Evolutionary conservation across 805 yeast genomes (phyloP).

Genomic region (Metschnikowia anglica): DNA sequence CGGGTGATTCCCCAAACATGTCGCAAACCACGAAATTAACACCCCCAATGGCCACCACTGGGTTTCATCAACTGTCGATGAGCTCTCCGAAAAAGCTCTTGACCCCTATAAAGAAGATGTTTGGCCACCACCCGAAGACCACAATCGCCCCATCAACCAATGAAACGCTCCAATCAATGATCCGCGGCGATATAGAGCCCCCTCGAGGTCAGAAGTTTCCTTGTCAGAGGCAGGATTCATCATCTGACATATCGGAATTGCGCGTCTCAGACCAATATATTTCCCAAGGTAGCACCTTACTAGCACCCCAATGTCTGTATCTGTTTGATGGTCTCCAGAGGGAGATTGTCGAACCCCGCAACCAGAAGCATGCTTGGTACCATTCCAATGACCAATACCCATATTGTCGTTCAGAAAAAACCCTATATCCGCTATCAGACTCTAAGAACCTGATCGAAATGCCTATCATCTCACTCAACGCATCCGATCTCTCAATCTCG

Average conservation of each 20-base stretch:
- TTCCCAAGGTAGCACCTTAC: neutral
- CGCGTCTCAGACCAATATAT: neutral
- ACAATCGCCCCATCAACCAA: slow-evolving; percentile 8
- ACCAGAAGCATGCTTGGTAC: neutral
- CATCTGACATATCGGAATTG: slow-evolving; percentile 9
- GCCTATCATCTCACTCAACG: neutral
- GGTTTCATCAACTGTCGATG: slow-evolving; percentile 10
- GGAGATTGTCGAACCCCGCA: neutral
- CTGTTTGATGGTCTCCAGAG: neutral
- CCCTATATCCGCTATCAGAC: neutral
- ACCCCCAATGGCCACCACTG: slow-evolving; percentile 15
- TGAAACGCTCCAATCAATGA: slow-evolving; percentile 15
- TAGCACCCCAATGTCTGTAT: slow-evolving; percentile 1
- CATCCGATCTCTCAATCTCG: slow-evolving; percentile 5
- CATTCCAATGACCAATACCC: neutral
- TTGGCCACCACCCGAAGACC: slow-evolving; percentile 21
- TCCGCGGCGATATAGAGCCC: slow-evolving; percentile 16
- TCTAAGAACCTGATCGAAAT: neutral
- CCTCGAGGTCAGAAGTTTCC: slow-evolving; percentile 10
- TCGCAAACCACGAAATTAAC: slow-evolving; percentile 1
- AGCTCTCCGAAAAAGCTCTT: slow-evolving; percentile 39
- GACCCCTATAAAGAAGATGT: slow-evolving; percentile 38
- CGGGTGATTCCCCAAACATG: neutral
- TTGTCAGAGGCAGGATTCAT: neutral
- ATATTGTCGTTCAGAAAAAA: neutral